phyloP scores from a whole-genome alignment of 768 basidiomycete genomes.

The Calvatia gigantea region DNA sequence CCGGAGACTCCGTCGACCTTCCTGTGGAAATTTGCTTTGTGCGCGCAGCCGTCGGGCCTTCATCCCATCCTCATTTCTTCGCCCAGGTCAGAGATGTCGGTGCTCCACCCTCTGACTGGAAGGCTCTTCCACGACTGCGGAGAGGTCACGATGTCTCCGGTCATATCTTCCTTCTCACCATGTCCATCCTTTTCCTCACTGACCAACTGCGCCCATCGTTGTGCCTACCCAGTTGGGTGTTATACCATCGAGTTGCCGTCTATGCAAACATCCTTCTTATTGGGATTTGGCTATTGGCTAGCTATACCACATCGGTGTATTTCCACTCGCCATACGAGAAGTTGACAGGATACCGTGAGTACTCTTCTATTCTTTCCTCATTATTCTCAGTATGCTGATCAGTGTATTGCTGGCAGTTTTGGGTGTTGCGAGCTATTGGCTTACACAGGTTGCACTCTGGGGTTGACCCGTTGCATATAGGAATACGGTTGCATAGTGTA shows the following conservation, averaged over 20 bases:
- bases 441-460: constrained; percentile 2
- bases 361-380: background rate
- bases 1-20: constrained; percentile 48
- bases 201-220: constrained; percentile 68
- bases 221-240: constrained; percentile 30
- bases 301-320: constrained; percentile 79
- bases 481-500: background rate
- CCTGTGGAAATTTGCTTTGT: constrained; percentile 57
- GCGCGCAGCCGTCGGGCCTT: constrained; percentile 47
- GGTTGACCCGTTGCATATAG: background rate
- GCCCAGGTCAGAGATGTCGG: constrained; percentile 17
- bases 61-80: constrained; percentile 66
- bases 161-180: constrained; percentile 85
- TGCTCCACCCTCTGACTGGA: constrained; percentile 38
- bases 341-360: constrained; percentile 78
- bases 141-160: constrained; percentile 93
- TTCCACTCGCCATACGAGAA: constrained; percentile 92
- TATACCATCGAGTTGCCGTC: constrained; percentile 46
- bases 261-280: constrained; percentile 44
- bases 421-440: background rate
- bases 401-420: background rate
- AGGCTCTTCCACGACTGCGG: constrained; percentile 55
- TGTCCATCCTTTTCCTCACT: constrained; percentile 73
- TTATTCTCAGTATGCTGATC: background rate
- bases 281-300: constrained; percentile 68